Conservation (phyloP, 2,329 filamentous ascomycete genomes). For the Penicillium sp. region DNA sequence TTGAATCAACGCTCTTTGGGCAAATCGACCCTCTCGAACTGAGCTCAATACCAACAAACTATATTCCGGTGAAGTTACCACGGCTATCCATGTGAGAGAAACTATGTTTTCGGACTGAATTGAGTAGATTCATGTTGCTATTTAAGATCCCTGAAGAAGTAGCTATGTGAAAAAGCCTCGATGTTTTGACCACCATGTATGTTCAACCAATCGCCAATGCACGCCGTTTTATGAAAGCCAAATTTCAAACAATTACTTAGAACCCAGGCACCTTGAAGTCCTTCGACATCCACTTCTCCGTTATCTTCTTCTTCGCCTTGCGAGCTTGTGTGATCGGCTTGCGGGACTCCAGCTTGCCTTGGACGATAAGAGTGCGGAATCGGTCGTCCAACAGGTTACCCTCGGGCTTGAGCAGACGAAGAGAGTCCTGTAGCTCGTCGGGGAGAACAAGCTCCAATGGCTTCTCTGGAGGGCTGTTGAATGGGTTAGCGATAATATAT, state of each 20-base stretch:
- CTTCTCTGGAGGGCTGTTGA: conserved; percentile 64
- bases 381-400: conserved; percentile 93
- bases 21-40: too few species aligned
- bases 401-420: conserved; percentile 85
- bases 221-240: conserved; percentile 30
- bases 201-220: conserved; percentile 28
- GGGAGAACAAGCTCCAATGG: conserved; percentile 79
- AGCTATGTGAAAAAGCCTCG: conserved; percentile 11
- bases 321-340: conserved; percentile 78
- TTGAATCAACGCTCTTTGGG: too few species aligned
- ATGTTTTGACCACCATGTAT: conserved; percentile 25
- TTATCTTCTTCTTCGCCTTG: conserved; percentile 77
- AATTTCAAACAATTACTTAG: conserved; percentile 25
- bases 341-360: conserved; percentile 85
- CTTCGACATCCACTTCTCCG: conserved; percentile 98
- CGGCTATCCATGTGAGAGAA: too few species aligned
- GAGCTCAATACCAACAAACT: too few species aligned
- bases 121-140: neutral
- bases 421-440: conserved; percentile 79
- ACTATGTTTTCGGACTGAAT: neutral
- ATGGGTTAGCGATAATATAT: conserved; percentile 24
- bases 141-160: conserved; percentile 5
- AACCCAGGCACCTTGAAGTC: conserved; percentile 70
- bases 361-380: conserved; percentile 83
- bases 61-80: too few species aligned